phyloP scores from a whole-genome alignment of 768 basidiomycete genomes.

The Lactarius pseudohatsudake region DNA sequence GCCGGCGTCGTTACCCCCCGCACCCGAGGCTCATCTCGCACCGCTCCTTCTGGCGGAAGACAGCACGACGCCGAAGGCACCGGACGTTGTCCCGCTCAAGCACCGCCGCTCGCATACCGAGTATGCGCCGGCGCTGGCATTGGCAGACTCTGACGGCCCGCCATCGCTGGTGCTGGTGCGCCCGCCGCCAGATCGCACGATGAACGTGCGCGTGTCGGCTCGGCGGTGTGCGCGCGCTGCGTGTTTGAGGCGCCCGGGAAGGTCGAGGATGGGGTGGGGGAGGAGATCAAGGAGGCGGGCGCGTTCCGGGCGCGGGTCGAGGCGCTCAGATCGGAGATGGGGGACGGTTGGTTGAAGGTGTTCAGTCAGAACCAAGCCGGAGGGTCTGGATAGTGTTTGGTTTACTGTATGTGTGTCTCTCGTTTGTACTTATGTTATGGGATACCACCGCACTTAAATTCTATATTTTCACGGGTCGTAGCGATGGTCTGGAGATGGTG shows the following conservation, averaged over 20 bases:
- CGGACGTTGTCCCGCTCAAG: conserved; percentile 16
- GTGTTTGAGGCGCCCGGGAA: conserved; percentile 52
- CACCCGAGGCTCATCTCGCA: not conserved
- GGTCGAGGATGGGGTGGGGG: too few relatives aligned
- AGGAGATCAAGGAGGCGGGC: conserved; percentile 55
- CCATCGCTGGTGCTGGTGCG: too few relatives aligned
- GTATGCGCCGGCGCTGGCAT: not conserved
- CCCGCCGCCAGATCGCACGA: conserved; percentile 29
- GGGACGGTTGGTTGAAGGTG: conserved; percentile 86
- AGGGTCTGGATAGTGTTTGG: conserved; percentile 11
- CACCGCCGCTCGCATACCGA: not conserved
- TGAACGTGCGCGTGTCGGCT: conserved; percentile 21
- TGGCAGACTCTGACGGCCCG: too few relatives aligned
- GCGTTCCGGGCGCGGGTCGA: conserved; percentile 77
- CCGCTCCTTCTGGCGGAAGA: conserved; percentile 4
- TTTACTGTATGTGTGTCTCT: not conserved
- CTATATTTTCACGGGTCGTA: not conserved
- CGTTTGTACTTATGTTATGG: conserved; percentile 5
- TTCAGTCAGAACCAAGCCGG: conserved; percentile 60
- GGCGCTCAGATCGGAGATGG: conserved; percentile 82
- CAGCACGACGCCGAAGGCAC: conserved; percentile 4
- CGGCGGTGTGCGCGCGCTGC: conserved; percentile 51
- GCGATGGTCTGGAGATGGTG: not conserved
- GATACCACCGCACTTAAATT: conserved; percentile 5
- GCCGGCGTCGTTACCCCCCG: not conserved